These are phyloP conservation scores for Penicillium psychrofluorescens DNA, from an alignment of 495 filamentous ascomycete genomes.

Conservation along the genomic window DNA sequence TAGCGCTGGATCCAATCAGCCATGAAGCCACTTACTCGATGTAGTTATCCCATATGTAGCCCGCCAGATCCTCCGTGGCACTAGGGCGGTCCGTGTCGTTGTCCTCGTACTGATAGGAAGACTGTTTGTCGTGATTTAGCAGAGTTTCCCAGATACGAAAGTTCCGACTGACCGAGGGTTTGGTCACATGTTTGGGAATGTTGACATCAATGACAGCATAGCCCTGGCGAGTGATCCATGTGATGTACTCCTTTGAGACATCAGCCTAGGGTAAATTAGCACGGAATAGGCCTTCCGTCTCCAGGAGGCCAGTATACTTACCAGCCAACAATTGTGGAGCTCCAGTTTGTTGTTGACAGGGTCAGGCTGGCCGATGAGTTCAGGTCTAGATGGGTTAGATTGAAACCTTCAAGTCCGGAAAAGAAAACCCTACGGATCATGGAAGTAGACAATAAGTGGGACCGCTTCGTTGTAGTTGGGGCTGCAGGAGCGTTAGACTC, in stretches of 20 bases:
- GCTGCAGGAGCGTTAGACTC: conserved; percentile 20
- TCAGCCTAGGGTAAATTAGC: conserved; percentile 62
- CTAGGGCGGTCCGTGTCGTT: conserved; percentile 34
- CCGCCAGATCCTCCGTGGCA: conserved; percentile 66
- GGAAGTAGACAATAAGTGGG: conserved; percentile 70
- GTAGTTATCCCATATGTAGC: conserved; percentile 96
- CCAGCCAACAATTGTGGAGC: conserved; percentile 78
- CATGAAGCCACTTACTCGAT: conserved; percentile 53
- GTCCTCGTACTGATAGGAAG: conserved; percentile 30
- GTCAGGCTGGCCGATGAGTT: conserved; percentile 60
- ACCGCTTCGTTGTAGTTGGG: conserved; percentile 43
- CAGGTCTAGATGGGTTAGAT: conserved; percentile 46
- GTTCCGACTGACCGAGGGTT: conserved; percentile 19
- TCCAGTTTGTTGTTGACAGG: conserved; percentile 62
- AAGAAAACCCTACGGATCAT: conserved; percentile 59
- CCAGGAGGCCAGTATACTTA: conserved; percentile 38
- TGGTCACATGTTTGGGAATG: conserved; percentile 64
- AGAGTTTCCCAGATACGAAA: conserved; percentile 21
- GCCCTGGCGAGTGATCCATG: conserved; percentile 66
- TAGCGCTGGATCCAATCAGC: not conserved
- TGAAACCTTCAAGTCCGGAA: not conserved
- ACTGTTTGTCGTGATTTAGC: conserved; percentile 1
- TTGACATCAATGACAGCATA: conserved; percentile 88
- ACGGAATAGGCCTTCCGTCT: conserved; percentile 1
- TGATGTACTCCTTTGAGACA: conserved; percentile 65